Evolutionary conservation across 78 protist genomes (phyloP), one percentile per base, ranked within the genome.

Genomic region (Dictyostelium brefeldianum): DNA sequence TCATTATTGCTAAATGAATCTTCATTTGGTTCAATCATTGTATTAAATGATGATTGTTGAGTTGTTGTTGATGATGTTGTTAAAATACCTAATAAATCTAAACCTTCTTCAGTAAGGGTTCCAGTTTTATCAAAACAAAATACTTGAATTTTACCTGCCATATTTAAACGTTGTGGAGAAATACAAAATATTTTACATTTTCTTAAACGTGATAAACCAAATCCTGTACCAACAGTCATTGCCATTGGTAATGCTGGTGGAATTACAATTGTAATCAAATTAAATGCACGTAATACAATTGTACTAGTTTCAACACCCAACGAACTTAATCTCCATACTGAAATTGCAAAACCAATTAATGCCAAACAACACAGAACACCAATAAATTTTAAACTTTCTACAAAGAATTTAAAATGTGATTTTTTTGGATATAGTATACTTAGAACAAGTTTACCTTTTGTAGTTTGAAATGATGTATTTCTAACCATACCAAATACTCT

Each of bases 61-160:
- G 2, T 36, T 36, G 43, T 36, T 36, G 2, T 36, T 36, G 43
- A 3, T 36, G 43, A 50, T 14, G 78, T 31, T 5, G 96, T 90
- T 10, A 81, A 53, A 2, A 89, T 53, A 31, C 97, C 98, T 46
- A 74, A 11, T 20, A 98, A 90, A 51, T 94, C 95, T 14, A 98
- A 95, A 11, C 96, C 97, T 12, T 98, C 99, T 65, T 95, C 98
- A 5, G 99, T 98, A 10, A 97, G 93, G 0, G 99, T 98, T 14
- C 99, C 99, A 12, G 99, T 98, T 85, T 97, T 98, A 83, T 97
- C 98, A 51, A 97, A 97, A 54, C 96, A 91, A 51, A 96, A 89
- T 31, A 94, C 73, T 25, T 81, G 65, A 25, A 96, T 31, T 64
- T 96, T 89, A 43, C 98, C 99, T 70, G 91, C 79, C 56, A 95